A percentile compares a stretch with the other conserved stretches of the same genome.
These are phyloP conservation scores for Strobilomyces confusus DNA, from an alignment of 768 basidiomycete genomes.

Conservation along the genomic window DNA sequence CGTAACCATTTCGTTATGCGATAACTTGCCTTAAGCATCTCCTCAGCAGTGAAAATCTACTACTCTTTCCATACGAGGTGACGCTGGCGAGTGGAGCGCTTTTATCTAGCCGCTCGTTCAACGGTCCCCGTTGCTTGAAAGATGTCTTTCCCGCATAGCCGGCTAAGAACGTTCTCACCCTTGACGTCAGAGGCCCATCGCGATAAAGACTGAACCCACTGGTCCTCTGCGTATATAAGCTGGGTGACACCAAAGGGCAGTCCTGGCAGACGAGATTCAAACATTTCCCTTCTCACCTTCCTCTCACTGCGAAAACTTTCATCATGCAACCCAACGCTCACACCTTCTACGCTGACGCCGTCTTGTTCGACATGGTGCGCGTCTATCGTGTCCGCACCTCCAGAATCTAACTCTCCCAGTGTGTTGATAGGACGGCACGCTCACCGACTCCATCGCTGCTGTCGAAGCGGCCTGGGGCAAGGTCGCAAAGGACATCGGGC, in stretches of 20 bases:
- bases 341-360: conserved; percentile 52
- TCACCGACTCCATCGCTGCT: conserved; percentile 70
- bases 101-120: conserved; percentile 4
- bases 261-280: conserved; percentile 12
- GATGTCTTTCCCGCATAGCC: not conserved
- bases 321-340: conserved; percentile 26
- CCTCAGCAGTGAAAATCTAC: not conserved
- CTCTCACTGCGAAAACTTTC: not conserved
- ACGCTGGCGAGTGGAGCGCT: conserved; percentile 5
- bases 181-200: conserved; percentile 27
- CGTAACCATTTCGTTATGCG: not conserved
- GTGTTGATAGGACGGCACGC: conserved; percentile 55
- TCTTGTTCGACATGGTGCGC: conserved; percentile 64
- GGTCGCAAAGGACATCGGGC: conserved; percentile 65
- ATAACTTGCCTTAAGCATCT: not conserved
- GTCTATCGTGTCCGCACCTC: not conserved
- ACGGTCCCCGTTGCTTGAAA: conserved; percentile 9
- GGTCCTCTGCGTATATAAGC: conserved; percentile 20
- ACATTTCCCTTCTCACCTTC: not conserved
- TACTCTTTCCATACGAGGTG: not conserved
- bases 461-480: conserved; percentile 76
- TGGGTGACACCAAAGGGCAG: not conserved
- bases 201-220: conserved; percentile 2
- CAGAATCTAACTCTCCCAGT: conserved; percentile 24
- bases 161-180: conserved; percentile 13